A percentile compares a stretch with the other conserved stretches of the same genome.
These are phyloP conservation scores for Cymbopogon citratus DNA, from an alignment of 176 grass and related monocot genomes.

Conservation along the genomic window DNA sequence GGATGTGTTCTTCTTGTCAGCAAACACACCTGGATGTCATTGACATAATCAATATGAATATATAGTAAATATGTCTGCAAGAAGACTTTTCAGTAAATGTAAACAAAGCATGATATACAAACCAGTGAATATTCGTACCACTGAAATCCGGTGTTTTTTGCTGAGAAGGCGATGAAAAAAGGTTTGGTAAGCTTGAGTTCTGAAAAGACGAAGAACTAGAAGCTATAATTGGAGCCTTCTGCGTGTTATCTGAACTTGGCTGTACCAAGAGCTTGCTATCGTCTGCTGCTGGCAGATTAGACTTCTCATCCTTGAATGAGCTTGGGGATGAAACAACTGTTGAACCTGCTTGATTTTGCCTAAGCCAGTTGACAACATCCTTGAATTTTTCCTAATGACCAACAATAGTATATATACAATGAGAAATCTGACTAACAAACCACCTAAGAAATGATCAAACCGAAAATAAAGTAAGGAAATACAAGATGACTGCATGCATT, in stretches of 20 bases:
- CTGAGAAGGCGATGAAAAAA: constrained; percentile 34
- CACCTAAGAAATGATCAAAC: not conserved
- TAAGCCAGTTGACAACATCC: constrained; percentile 96
- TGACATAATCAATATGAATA: constrained; percentile 29
- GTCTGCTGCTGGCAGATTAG: not conserved
- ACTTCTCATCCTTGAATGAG: constrained; percentile 44
- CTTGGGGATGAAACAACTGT: constrained; percentile 29
- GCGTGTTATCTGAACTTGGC: constrained; percentile 26
- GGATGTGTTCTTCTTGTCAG: constrained; percentile 24
- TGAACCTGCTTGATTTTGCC: constrained; percentile 50
- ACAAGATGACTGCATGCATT: not conserved
- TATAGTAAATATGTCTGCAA: not conserved
- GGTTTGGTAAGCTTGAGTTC: constrained; percentile 38
- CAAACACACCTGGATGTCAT: constrained; percentile 36
- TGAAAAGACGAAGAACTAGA: constrained; percentile 41
- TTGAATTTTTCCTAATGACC: constrained; percentile 77
- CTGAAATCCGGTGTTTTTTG: constrained; percentile 27
- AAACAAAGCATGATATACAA: constrained; percentile 9
- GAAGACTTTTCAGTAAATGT: not conserved
- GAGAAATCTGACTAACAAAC: constrained; percentile 5
- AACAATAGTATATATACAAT: constrained; percentile 12
- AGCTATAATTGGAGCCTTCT: constrained; percentile 17
- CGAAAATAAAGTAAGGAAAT: not conserved
- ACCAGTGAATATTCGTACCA: constrained; percentile 29
- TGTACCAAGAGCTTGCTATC: constrained; percentile 36